Base-by-base conservation (phyloP, 305 asterid genomes). In the Galium porrigens region DNA sequence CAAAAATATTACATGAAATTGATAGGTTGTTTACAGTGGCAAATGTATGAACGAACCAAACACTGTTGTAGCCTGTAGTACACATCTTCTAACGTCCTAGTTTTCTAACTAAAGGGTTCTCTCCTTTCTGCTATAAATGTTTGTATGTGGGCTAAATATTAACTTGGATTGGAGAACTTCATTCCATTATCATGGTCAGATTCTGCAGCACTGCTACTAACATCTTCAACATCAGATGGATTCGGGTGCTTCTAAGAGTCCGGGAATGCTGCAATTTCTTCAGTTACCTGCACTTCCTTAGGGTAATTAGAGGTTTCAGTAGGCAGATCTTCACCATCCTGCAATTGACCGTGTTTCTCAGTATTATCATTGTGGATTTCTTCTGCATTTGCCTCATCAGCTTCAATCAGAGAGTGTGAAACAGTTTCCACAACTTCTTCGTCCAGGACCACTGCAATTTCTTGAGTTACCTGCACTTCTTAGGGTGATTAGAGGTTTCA, bases 341-440 rank as follows among this genome's bases (percentile, higher is more conserved):
- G 68, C 52, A 10, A 48, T 51, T 54, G 49, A 55, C 29, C 72
- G 44, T 65, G 70, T 64, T 69, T 76, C 63, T 67, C 77, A 62
- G 66, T 67, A 70, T 44, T 68, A 55, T 67, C 66, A 62, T 52
- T 70, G 48, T 44, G 61, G 65, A 30, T 3, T 73, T 83, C 78
- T 36, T 77, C 59, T 4, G 7, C 8, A 4, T 15, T 3, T 46
- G 52, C 7, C 51, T 41, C 70, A 72, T 66, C 77, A 66, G 55
- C 49, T 49, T 75, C 73, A 58, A 73, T 59, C 62, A 67, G 78
- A 70, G 34, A 76, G 68, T 55, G 71, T 56, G 64, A 15, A 51
- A 56, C 14, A 55, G 12, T 12, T 14, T 18, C 72, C 71, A 68
- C 62, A 69, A 66, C 84, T 68, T 70, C 78, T 17, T 70, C 67